phyloP scores from a whole-genome alignment of 2,329 filamentous ascomycete species.

The Calonectria crousiana region DNA sequence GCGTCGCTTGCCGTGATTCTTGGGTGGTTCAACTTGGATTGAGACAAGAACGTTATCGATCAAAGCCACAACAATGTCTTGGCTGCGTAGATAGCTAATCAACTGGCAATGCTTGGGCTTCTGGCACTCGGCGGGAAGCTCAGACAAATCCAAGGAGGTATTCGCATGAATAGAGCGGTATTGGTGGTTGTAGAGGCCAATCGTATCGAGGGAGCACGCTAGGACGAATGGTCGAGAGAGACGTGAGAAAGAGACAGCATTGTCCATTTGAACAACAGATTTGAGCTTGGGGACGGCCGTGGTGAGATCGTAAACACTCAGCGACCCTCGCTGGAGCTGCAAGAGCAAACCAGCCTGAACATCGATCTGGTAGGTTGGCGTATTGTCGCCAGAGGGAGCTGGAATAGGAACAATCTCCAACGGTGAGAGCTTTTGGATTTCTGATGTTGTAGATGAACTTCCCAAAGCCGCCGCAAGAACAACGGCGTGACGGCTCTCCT shows the following conservation, averaged over 20 bases:
- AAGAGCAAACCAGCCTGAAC: conserved; percentile 73
- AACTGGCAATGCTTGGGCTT: conserved; percentile 56
- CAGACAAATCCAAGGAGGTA: conserved; percentile 57
- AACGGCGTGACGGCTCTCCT: conserved; percentile 47
- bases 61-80: conserved; percentile 75
- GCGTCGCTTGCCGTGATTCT: conserved; percentile 66
- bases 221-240: conserved; percentile 76
- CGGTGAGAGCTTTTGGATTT: conserved; percentile 52
- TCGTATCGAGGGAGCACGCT: conserved; percentile 66
- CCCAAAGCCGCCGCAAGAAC: conserved; percentile 49
- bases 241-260: conserved; percentile 72
- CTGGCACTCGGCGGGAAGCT: conserved; percentile 53
- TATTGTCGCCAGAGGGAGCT: conserved; percentile 32
- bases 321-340: conserved; percentile 64
- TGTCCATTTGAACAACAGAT: conserved; percentile 64
- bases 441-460: conserved; percentile 37
- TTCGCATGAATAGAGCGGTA: conserved; percentile 72
- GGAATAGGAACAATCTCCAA: conserved; percentile 55
- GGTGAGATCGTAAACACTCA: conserved; percentile 75
- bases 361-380: conserved; percentile 67
- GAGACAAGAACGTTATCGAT: conserved; percentile 74
- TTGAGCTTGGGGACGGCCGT: conserved; percentile 71
- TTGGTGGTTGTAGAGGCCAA: conserved; percentile 77
- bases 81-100: conserved; percentile 73
- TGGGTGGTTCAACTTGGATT: conserved; percentile 75